Evolutionary conservation across 176 grass and related monocot species (phyloP), one percentile per base, ranked within the genome.

Genomic region (Leersia perrieri): DNA sequence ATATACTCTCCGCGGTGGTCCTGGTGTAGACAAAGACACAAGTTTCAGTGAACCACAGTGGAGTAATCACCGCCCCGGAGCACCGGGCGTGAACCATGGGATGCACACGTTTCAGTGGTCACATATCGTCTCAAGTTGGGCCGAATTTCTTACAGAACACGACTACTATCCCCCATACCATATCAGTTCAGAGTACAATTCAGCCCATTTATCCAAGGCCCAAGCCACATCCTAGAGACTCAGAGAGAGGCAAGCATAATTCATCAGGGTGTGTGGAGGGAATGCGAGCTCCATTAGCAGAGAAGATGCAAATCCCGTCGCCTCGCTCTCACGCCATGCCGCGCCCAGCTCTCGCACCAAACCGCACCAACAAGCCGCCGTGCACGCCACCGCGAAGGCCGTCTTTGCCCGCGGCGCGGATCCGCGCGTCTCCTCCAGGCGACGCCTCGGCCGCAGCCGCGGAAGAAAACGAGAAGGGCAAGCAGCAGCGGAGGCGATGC

Each of bases 401-500:
- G 18, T 32, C 14, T 41, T 40, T 2, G 49, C 6, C 18, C n/a
- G n/a, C n/a, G 6, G 2, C 8, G 6, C 61, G 5, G 26, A 23
- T 38, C 32, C 33, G 82, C 41, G 87, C 70, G 25, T 10, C 64
- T 15, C 15, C 64, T 15, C 15, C 29, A 16, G 57, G 14, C 11
- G 66, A 29, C 3, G 26, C 20, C 7, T 44, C 12, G 2, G 23
- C 11, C 16, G 60, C 31, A n/a, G 35, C 74, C 61, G 2, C 22
- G 69, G 38, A 29, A 9, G 33, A 38, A 61, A 7, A 35, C 18
- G 27, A 7, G 25, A 20, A 1, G 34, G 33, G 60, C 14, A 60
- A 2, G 73, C 33, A 63, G 11, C 4, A 60, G 40, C 10, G 63
- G 63, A 94, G 83, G 74, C 84, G 80, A 23, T 94, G 94, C 82